phyloP scores from a whole-genome alignment of 1,284 basidiomycete genomes.

The Flammula alnicola region DNA sequence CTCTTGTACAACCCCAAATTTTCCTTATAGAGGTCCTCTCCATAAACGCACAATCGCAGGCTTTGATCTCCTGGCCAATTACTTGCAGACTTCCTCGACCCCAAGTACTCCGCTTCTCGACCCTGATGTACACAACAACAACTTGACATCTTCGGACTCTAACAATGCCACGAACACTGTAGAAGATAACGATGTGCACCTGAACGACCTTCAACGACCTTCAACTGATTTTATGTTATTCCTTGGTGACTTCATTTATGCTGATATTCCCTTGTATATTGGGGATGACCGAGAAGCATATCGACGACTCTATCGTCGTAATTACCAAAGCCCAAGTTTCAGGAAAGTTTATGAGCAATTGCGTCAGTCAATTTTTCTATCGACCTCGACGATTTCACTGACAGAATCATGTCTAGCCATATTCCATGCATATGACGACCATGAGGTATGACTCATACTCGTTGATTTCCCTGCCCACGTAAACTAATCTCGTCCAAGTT shows the following conservation, averaged over 20 bases:
- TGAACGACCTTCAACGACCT: slow-evolving; percentile 13
- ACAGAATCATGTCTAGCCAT: slow-evolving; percentile 50
- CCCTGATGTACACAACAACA: too few species aligned
- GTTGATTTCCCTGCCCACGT: not conserved
- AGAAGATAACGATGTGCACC: too few species aligned
- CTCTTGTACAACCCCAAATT: slow-evolving; percentile 68
- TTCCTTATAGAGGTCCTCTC: slow-evolving; percentile 62
- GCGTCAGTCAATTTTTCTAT: slow-evolving; percentile 48
- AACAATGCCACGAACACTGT: too few species aligned
- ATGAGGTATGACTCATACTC: slow-evolving; percentile 52
- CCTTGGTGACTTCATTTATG: slow-evolving; percentile 79
- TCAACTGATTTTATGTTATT: slow-evolving; percentile 63
- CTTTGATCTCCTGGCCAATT: slow-evolving; percentile 68
- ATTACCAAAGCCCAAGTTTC: slow-evolving; percentile 68
- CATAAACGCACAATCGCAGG: slow-evolving; percentile 61
- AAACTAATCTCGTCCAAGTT: slow-evolving; percentile 40
- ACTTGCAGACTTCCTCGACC: slow-evolving; percentile 32
- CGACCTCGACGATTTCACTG: not conserved
- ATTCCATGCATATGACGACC: slow-evolving; percentile 64
- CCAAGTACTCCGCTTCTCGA: slow-evolving; percentile 11
- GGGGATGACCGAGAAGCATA: slow-evolving; percentile 62
- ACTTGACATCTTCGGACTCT: too few species aligned
- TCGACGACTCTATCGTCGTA: slow-evolving; percentile 66
- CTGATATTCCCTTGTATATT: slow-evolving; percentile 70
- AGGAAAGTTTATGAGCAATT: slow-evolving; percentile 67